A percentile compares a stretch with the other conserved stretches of the same genome.
Evolutionary conservation across 495 filamentous ascomycete genomes (phyloP).

Genomic region (Chaetomium fimeti): DNA sequence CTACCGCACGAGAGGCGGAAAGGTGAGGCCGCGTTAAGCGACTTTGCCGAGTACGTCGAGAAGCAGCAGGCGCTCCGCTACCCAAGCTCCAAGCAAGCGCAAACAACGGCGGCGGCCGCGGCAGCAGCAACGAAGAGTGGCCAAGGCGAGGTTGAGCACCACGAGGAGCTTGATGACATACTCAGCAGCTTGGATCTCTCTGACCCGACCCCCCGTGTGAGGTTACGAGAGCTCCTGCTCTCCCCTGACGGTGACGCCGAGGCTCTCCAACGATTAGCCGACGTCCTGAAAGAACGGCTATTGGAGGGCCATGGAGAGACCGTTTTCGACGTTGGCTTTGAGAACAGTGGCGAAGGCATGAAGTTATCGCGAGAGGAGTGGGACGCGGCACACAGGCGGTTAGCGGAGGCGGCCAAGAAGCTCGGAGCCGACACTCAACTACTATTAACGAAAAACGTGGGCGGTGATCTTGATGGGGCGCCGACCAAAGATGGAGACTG

Average conservation of each 20-base stretch:
- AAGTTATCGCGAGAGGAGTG: slow-evolving; percentile 74
- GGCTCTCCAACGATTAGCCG: slow-evolving; percentile 53
- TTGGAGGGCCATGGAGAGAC: slow-evolving; percentile 87
- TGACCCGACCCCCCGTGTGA: slow-evolving; percentile 66
- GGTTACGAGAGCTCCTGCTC: slow-evolving; percentile 75
- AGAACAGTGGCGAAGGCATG: slow-evolving; percentile 93
- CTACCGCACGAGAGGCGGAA: slow-evolving; percentile 73
- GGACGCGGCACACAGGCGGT: slow-evolving; percentile 66
- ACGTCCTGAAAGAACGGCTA: slow-evolving; percentile 66
- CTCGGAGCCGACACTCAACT: slow-evolving; percentile 72
- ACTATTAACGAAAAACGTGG: slow-evolving; percentile 84
- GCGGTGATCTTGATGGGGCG: slow-evolving; percentile 69
- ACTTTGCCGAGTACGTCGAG: slow-evolving; percentile 97
- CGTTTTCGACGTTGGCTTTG: slow-evolving; percentile 87
- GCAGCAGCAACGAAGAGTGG: slow-evolving; percentile 52
- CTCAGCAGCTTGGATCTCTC: slow-evolving; percentile 81
- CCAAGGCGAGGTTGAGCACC: slow-evolving; percentile 53
- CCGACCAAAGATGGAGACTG: slow-evolving; percentile 67
- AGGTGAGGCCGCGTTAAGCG: slow-evolving; percentile 87
- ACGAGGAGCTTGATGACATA: slow-evolving; percentile 87
- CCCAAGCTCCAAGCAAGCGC: slow-evolving; percentile 39
- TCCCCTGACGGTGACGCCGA: slow-evolving; percentile 58
- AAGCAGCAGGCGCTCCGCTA: slow-evolving; percentile 75
- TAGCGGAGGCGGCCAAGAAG: slow-evolving; percentile 64
- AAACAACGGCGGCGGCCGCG: slow-evolving; percentile 39